phyloP scores from a whole-genome alignment of 192 early-diverging fungal species.

The Lobulomyces angularis region DNA sequence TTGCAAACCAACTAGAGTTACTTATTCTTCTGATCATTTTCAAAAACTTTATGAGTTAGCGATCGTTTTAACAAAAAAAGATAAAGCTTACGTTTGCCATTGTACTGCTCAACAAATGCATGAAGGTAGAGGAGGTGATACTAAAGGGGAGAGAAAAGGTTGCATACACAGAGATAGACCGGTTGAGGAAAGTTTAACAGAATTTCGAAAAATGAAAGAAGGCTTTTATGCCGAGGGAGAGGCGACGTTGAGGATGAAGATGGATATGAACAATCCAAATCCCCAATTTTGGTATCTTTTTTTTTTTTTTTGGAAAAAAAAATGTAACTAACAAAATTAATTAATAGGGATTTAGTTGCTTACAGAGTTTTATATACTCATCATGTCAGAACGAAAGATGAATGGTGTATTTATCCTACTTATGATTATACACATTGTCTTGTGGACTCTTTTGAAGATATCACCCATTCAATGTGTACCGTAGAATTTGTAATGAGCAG shows the following conservation, averaged over 20 bases:
- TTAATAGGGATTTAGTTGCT: too few relatives aligned
- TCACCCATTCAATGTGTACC: conserved; percentile 98
- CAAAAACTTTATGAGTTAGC: conserved; percentile 91
- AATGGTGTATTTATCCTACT: conserved; percentile 99
- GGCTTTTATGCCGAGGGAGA: conserved; percentile 87
- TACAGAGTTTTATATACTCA: conserved; percentile 87
- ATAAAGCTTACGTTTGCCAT: conserved; percentile 87
- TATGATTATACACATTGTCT: conserved; percentile 99
- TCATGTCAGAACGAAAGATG: conserved; percentile 81
- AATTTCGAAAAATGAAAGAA: conserved; percentile 98
- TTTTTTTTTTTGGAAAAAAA: too few relatives aligned
- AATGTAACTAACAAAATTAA: too few relatives aligned
- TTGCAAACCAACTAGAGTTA: conserved; percentile 78
- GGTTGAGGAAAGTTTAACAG: conserved; percentile 74
- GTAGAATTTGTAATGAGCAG: conserved; percentile 88
- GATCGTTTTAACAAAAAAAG: conserved; percentile 74
- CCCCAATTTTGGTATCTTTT: conserved; percentile 97
- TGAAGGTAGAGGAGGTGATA: conserved; percentile 79
- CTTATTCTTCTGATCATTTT: conserved; percentile 98
- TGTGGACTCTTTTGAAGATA: conserved; percentile 98
- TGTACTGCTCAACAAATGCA: conserved; percentile 93
- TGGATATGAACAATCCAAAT: conserved; percentile 95
- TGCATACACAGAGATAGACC: conserved; percentile 89
- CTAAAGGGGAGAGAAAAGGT: conserved; percentile 69
- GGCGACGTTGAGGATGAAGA: conserved; percentile 97